Base-by-base conservation (phyloP, 140 eudicot species). In the Ambrosia hybrid region DNA sequence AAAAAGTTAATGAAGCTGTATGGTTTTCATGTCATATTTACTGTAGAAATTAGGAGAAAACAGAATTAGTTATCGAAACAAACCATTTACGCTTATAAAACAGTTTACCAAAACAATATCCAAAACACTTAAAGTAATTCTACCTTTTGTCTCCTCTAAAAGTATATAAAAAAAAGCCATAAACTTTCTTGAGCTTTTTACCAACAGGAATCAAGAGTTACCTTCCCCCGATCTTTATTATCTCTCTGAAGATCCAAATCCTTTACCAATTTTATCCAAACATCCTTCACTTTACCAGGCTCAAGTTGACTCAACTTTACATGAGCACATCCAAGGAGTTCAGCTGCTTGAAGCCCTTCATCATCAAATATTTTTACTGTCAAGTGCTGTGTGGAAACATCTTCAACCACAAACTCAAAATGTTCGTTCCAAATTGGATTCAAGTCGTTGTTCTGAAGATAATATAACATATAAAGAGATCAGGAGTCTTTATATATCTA, bases 391-490 rank as follows among this genome's bases (percentile, higher is more conserved):
- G 98, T 93, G 67, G 93, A 82, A 36, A 48, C 65, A 76, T 93
- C 98, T 83, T 93, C 98, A 46, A 93, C 87, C 67, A 87, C 81
- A 73, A 93, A 93, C 84, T 93, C 97, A 68, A 83, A 93, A 82
- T 93, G 98, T 57, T 93, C 98, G 61, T 93, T 93, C 98, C 98
- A 93, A 34, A 93, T 85, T 58, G 98, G 98, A 87, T 82, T 93
- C 83, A 93, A 77, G 58, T 93, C 82, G 73, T 93, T 93, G 89
- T 79, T 82, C 98, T 93, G 96, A 57, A 68, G 79, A 56, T 30
- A 67, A 73, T 11, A 46, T 48, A 49, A 62, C 57, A 75, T 16
- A 15, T 17, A 51, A 3, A 72, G 14, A 61, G 6, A 26, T 57
- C 26, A 21, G 13, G 10, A 13, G 30, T 38, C 14, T 62, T 36